Conservation (phyloP, 108 stramenopile genomes). For the Nannochloropsis gaditana region DNA sequence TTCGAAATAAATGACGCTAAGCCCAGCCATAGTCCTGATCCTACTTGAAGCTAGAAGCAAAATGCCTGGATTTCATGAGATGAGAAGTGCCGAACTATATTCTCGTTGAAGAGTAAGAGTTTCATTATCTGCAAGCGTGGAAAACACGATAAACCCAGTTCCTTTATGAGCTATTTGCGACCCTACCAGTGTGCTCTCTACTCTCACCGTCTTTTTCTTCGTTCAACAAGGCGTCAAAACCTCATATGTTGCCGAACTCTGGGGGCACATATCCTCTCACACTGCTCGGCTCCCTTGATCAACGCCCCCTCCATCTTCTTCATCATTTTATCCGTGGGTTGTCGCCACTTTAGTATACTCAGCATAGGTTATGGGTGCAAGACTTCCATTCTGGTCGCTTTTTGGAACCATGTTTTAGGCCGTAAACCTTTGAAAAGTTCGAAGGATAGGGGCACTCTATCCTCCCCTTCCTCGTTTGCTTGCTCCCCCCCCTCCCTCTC, state of each 20-base stretch:
- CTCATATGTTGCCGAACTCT: neutral
- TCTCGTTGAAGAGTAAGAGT: too few species aligned
- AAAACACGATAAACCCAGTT: too few species aligned
- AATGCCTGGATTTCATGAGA: too few species aligned
- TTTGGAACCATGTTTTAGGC: conserved; percentile 52
- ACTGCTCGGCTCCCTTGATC: conserved; percentile 41
- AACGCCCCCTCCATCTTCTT: conserved; percentile 24
- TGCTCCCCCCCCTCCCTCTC: neutral
- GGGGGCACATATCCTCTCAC: conserved; percentile 43
- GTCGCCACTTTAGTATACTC: conserved; percentile 33
- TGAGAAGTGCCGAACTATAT: too few species aligned
- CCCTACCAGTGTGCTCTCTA: neutral
- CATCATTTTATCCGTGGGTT: conserved; percentile 9
- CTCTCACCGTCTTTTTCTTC: neutral
- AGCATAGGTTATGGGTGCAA: conserved; percentile 41
- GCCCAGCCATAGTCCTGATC: too few species aligned
- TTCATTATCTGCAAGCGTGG: too few species aligned
- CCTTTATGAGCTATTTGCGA: too few species aligned
- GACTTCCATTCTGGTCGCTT: conserved; percentile 53
- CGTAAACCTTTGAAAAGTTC: conserved; percentile 48
- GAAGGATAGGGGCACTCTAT: conserved; percentile 36
- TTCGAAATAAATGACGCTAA: too few species aligned
- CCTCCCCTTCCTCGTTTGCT: neutral
- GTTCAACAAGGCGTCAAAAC: conserved; percentile 13
- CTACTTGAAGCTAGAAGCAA: too few species aligned